Conservation (phyloP, 371 early-diverging fungal species). For the Syncephalastrum racemosum region DNA sequence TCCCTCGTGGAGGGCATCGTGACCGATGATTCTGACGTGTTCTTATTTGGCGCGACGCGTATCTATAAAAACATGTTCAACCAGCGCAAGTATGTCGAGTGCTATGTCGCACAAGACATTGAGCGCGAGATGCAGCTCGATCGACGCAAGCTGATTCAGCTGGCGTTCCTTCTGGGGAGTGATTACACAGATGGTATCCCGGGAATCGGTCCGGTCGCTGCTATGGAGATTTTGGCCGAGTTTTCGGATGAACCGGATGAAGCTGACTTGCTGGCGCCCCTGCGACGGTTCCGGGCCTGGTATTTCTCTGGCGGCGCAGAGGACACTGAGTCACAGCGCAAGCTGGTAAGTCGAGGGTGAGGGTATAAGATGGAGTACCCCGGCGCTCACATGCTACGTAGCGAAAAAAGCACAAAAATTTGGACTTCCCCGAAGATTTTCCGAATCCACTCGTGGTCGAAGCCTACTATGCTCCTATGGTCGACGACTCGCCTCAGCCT, state of each 20-base stretch:
- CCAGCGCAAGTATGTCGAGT: slow-evolving; percentile 83
- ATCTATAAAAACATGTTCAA: slow-evolving; percentile 97
- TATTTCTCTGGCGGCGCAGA: slow-evolving; percentile 52
- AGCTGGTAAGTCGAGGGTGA: slow-evolving; percentile 55
- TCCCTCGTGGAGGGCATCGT: slow-evolving; percentile 95
- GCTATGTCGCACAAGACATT: slow-evolving; percentile 70
- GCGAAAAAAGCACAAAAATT: slow-evolving; percentile 46
- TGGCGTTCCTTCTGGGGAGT: slow-evolving; percentile 94
- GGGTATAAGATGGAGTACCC: not conserved
- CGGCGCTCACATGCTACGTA: slow-evolving; percentile 26
- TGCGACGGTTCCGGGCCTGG: slow-evolving; percentile 64
- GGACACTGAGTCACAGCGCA: slow-evolving; percentile 48
- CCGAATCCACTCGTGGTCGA: slow-evolving; percentile 75
- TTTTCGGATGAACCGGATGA: slow-evolving; percentile 50
- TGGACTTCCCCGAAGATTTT: slow-evolving; percentile 72
- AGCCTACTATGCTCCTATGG: slow-evolving; percentile 82
- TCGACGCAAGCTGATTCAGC: slow-evolving; percentile 74
- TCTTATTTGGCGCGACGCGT: slow-evolving; percentile 90
- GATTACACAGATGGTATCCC: slow-evolving; percentile 98
- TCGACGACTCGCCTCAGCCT: slow-evolving; percentile 62
- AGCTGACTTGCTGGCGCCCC: slow-evolving; percentile 29
- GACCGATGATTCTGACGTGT: slow-evolving; percentile 98
- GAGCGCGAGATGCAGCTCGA: slow-evolving; percentile 69
- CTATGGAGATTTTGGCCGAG: slow-evolving; percentile 83
- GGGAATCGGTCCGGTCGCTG: slow-evolving; percentile 94